Percentiles rank a stretch among this genome's conserved stretches.
phyloP scores from a whole-genome alignment of 805 yeast genomes.

The Grigorovia transvaalensis region DNA sequence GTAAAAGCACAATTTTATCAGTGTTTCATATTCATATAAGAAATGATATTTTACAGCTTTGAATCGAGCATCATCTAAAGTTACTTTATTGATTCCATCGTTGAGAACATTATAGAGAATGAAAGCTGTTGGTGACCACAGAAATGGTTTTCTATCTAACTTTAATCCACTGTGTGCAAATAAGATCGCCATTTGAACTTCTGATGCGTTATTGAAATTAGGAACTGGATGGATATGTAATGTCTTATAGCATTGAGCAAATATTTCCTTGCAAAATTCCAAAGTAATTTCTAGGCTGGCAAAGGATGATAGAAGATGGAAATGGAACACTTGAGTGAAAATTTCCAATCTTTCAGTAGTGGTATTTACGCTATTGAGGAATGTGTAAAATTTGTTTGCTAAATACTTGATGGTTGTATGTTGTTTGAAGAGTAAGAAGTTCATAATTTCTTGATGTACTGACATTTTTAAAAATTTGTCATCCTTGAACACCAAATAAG shows the following conservation, averaged over 20 bases:
- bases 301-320: slow-evolving; percentile 7
- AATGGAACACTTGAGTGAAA: slow-evolving; percentile 15
- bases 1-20: slow-evolving; percentile 28
- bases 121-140: background rate
- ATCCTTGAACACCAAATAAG: slow-evolving; percentile 12
- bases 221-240: background rate
- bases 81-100: background rate
- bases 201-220: slow-evolving; percentile 13
- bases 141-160: background rate
- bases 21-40: slow-evolving; percentile 19
- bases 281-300: slow-evolving; percentile 7
- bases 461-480: slow-evolving; percentile 9
- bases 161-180: slow-evolving; percentile 5
- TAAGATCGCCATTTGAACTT: slow-evolving; percentile 20
- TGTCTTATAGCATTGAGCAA: slow-evolving; percentile 7
- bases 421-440: slow-evolving; percentile 4
- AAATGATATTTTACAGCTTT: slow-evolving; percentile 10
- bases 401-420: background rate
- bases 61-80: background rate
- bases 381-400: slow-evolving; percentile 2
- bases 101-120: background rate
- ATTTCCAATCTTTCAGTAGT: slow-evolving; percentile 7
- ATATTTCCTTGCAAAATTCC: slow-evolving; percentile 10
- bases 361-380: slow-evolving; percentile 9
- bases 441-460: slow-evolving; percentile 6